Evolutionary conservation across 176 grass and related monocot species (phyloP).

Genomic region (Eragrostis nindensis): DNA sequence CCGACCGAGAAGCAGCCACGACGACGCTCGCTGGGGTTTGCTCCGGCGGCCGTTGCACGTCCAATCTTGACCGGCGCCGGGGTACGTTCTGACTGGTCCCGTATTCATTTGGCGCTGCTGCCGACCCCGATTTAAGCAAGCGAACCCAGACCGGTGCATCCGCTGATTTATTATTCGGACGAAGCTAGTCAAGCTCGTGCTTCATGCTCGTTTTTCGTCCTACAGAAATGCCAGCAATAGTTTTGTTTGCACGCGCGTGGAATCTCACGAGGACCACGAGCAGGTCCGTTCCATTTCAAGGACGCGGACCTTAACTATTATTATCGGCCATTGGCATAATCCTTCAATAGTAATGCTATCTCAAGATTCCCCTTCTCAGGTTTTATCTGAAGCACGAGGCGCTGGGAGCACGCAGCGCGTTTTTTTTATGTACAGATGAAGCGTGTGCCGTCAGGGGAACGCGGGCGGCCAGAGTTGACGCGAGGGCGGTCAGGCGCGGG

Average conservation of each 20-base stretch:
- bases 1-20: conserved; percentile 12
- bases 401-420: not conserved
- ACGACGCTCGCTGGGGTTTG: not conserved
- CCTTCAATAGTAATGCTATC: not conserved
- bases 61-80: conserved; percentile 30
- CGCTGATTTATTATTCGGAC: conserved; percentile 21
- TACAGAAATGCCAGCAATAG: no score
- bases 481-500: not conserved
- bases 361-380: conserved; percentile 16
- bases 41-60: conserved; percentile 27
- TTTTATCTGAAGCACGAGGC: not conserved
- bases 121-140: conserved; percentile 7
- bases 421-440: not conserved
- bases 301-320: no score
- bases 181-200: not conserved
- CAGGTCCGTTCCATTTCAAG: no score
- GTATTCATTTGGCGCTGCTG: no score
- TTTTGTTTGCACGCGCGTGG: no score
- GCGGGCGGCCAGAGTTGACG: not conserved
- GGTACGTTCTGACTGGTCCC: not conserved
- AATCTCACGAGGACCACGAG: no score
- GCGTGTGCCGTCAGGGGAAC: not conserved
- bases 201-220: not conserved
- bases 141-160: not conserved
- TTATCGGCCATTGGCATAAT: no score